A percentile compares a stretch with the other conserved stretches of the same genome.
Conservation (phyloP, 2,329 filamentous ascomycete genomes). For the Xylaria sp. region DNA sequence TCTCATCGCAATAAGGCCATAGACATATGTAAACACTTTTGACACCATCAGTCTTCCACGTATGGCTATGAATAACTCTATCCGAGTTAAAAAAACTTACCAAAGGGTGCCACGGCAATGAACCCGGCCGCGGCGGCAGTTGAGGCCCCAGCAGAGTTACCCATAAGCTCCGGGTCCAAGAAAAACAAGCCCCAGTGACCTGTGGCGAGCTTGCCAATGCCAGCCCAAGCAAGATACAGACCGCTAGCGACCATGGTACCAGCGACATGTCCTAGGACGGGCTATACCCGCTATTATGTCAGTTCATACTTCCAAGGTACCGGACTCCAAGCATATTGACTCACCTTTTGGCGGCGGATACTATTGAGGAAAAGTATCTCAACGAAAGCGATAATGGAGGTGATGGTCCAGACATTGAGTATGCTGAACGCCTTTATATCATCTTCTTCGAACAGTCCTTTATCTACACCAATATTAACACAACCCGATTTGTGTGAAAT, state of each 20-base stretch:
- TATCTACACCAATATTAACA: slow-evolving; percentile 51
- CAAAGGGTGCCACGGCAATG: slow-evolving; percentile 55
- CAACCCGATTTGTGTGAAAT: neutral
- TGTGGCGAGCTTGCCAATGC: slow-evolving; percentile 59
- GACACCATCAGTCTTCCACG: slow-evolving; percentile 36
- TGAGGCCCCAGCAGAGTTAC: slow-evolving; percentile 56
- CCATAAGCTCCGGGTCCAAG: slow-evolving; percentile 59
- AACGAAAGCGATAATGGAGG: slow-evolving; percentile 56
- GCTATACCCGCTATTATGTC: slow-evolving; percentile 48
- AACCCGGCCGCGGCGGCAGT: slow-evolving; percentile 59
- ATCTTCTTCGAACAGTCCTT: slow-evolving; percentile 60
- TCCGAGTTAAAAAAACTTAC: slow-evolving; percentile 52
- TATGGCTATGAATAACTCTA: neutral
- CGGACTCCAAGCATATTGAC: slow-evolving; percentile 33
- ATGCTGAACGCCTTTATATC: slow-evolving; percentile 61
- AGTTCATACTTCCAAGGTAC: slow-evolving; percentile 1
- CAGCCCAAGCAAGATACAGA: slow-evolving; percentile 63
- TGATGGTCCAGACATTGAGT: slow-evolving; percentile 59
- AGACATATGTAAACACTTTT: slow-evolving; percentile 61
- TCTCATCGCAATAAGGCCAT: slow-evolving; percentile 61
- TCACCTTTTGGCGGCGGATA: slow-evolving; percentile 62
- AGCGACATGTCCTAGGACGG: slow-evolving; percentile 57
- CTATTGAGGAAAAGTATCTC: slow-evolving; percentile 64
- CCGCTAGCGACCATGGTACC: slow-evolving; percentile 55
- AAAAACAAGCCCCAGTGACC: slow-evolving; percentile 62